Evolutionary conservation across 2,329 filamentous ascomycete genomes (phyloP).

Genomic region (Apiospora koreana): DNA sequence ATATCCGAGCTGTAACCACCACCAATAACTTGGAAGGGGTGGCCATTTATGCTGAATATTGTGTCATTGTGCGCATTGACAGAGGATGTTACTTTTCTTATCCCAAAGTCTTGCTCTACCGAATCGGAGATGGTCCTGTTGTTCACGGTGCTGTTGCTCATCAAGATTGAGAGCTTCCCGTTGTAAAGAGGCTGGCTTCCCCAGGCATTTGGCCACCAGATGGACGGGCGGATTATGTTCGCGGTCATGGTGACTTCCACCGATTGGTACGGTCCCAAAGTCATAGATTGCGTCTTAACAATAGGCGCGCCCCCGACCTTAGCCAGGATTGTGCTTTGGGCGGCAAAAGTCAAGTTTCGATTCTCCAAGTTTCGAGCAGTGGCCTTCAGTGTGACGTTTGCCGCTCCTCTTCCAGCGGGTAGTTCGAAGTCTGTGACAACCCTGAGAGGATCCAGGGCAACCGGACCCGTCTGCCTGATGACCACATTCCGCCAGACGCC

Average conservation of each 20-base stretch:
- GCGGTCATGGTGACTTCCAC: slow-evolving; percentile 40
- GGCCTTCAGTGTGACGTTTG: slow-evolving; percentile 39
- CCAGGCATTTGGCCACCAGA: slow-evolving; percentile 66
- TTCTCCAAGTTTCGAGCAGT: slow-evolving; percentile 42
- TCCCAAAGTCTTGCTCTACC: slow-evolving; percentile 45
- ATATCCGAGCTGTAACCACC: slow-evolving; percentile 63
- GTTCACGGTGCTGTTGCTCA: slow-evolving; percentile 14
- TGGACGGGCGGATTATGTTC: slow-evolving; percentile 42
- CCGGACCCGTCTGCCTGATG: slow-evolving; percentile 54
- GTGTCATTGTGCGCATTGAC: slow-evolving; percentile 56
- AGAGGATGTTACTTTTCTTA: slow-evolving; percentile 53
- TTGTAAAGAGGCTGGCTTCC: slow-evolving; percentile 56
- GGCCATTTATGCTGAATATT: slow-evolving; percentile 55
- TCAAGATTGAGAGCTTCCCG: slow-evolving; percentile 30
- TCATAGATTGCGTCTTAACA: slow-evolving; percentile 34
- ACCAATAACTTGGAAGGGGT: slow-evolving; percentile 61
- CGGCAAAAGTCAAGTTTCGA: slow-evolving; percentile 37
- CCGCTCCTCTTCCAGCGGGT: slow-evolving; percentile 28
- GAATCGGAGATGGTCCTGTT: slow-evolving; percentile 32
- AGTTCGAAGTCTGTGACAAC: slow-evolving; percentile 44
- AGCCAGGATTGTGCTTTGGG: slow-evolving; percentile 36
- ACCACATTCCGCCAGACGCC: slow-evolving; percentile 63
- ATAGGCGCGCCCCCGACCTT: slow-evolving; percentile 26
- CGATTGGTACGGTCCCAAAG: slow-evolving; percentile 38
- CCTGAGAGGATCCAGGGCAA: slow-evolving; percentile 46